These are phyloP conservation scores for Boeremia lycopersici DNA, from an alignment of 2,329 filamentous ascomycete genomes.

Conservation along the genomic window DNA sequence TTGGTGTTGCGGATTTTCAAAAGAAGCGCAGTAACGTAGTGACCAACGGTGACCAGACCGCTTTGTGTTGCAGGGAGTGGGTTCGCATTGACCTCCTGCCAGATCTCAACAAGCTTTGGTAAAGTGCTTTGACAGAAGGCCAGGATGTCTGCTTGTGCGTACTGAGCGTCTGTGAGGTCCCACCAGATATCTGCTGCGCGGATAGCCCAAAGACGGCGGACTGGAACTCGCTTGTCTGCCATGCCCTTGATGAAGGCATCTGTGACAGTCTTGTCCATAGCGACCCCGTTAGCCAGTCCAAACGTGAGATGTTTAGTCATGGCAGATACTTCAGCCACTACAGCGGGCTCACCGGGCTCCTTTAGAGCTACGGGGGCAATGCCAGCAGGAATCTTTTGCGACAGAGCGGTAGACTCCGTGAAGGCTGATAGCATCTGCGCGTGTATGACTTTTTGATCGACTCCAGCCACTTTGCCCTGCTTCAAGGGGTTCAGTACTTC, in stretches of 20 bases:
- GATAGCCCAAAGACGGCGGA: constrained; percentile 81
- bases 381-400: constrained; percentile 68
- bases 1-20: constrained; percentile 60
- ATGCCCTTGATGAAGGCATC: constrained; percentile 82
- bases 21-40: constrained; percentile 71
- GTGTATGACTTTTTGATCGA: constrained; percentile 83
- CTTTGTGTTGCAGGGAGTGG: constrained; percentile 79
- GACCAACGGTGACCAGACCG: constrained; percentile 79
- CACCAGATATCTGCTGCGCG: constrained; percentile 74
- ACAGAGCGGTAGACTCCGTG: constrained; percentile 62
- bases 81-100: constrained; percentile 79
- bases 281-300: constrained; percentile 64
- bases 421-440: constrained; percentile 74
- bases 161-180: constrained; percentile 55
- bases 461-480: constrained; percentile 78
- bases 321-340: constrained; percentile 75
- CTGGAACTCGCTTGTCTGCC: constrained; percentile 79
- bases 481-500: constrained; percentile 83
- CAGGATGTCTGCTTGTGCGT: constrained; percentile 55
- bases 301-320: constrained; percentile 69
- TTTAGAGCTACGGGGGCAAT: constrained; percentile 75
- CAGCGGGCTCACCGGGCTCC: constrained; percentile 85
- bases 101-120: constrained; percentile 69
- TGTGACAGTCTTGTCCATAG: constrained; percentile 68
- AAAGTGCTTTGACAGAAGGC: constrained; percentile 58